phyloP scores from a whole-genome alignment of 306 rosid species.

The apple (Malus domestica) region DNA sequence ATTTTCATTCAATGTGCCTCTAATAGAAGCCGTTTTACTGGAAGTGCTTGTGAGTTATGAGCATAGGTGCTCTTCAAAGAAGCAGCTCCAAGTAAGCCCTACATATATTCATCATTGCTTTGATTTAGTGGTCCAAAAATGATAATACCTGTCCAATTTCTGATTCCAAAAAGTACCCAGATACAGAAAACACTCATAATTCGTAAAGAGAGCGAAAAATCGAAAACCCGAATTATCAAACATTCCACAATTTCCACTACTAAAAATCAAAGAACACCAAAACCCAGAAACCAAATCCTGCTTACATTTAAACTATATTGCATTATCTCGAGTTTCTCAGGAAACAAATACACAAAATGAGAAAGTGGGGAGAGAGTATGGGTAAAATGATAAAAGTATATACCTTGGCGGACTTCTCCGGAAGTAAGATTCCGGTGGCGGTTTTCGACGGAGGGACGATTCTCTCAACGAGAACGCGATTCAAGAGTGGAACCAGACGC shows the following conservation, averaged over 20 bases:
- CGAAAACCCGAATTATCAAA: not conserved
- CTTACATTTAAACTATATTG: not conserved
- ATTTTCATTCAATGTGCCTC: too few relatives aligned
- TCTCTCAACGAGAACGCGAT: slow-evolving; percentile 69
- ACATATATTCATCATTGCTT: too few relatives aligned
- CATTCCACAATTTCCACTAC: not conserved
- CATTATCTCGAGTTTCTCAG: not conserved
- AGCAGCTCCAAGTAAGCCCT: too few relatives aligned
- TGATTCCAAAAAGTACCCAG: too few relatives aligned
- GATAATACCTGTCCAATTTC: too few relatives aligned
- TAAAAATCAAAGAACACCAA: not conserved
- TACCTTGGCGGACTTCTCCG: slow-evolving; percentile 60
- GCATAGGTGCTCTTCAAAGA: too few relatives aligned
- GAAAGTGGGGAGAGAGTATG: not conserved
- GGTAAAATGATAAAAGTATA: not conserved
- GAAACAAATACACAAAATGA: not conserved
- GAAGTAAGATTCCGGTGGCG: slow-evolving; percentile 48
- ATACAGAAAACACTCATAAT: not conserved
- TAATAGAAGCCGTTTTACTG: too few relatives aligned
- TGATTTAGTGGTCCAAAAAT: too few relatives aligned
- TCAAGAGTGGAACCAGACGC: slow-evolving; percentile 65
- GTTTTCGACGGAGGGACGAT: slow-evolving; percentile 65
- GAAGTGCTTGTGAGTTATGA: too few relatives aligned
- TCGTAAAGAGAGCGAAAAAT: not conserved
- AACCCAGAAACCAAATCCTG: not conserved